phyloP scores from a whole-genome alignment of 2,329 filamentous ascomycete species.

The Elsinoe batatas region DNA sequence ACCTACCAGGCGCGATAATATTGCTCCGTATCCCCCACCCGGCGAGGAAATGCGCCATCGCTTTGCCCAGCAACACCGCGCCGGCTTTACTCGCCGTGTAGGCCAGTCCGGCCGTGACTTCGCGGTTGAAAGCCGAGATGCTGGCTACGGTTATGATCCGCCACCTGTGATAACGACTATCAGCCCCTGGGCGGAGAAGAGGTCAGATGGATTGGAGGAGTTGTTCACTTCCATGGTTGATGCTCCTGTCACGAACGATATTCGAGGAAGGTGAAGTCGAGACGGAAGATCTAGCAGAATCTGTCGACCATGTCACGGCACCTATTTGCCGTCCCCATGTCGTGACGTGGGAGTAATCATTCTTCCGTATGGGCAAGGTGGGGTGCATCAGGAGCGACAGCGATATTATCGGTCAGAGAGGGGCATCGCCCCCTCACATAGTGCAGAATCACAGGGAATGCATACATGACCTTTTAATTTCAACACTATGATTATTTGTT shows the following conservation, averaged over 20 bases:
- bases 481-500: not conserved
- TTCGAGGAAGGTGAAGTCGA: not conserved
- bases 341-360: conserved; percentile 5
- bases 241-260: not conserved
- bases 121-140: conserved; percentile 31
- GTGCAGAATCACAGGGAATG: no score
- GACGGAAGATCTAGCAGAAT: not conserved
- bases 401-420: not conserved
- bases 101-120: conserved; percentile 29
- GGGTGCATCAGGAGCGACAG: not conserved
- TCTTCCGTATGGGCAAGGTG: conserved; percentile 2
- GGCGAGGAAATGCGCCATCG: conserved; percentile 32
- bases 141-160: conserved; percentile 37
- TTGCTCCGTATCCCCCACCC: conserved; percentile 39
- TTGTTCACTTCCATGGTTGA: conserved; percentile 28
- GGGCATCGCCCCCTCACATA: no score
- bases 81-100: conserved; percentile 38
- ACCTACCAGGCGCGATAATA: conserved; percentile 36
- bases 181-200: conserved; percentile 33
- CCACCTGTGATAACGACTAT: conserved; percentile 35
- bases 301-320: not conserved
- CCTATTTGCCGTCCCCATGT: not conserved
- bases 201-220: conserved; percentile 25
- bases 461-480: no score
- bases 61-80: conserved; percentile 37